Conservation (phyloP, 2,329 filamentous ascomycete genomes). For the Phaeosphaeria sp. region DNA sequence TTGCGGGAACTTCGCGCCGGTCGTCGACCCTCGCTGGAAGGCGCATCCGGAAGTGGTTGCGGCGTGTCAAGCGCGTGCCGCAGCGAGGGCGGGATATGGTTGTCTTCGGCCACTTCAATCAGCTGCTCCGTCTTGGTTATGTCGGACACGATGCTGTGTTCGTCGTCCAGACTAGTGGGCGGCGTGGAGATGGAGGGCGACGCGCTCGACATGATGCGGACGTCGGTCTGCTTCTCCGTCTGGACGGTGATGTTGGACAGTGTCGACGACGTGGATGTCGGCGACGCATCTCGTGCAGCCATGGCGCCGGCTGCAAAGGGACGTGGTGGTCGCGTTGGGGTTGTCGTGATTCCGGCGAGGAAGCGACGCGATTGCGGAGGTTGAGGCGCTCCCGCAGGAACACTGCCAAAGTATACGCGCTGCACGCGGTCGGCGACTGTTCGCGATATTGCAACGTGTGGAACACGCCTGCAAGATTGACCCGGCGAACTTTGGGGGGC, state of each 20-base stretch:
- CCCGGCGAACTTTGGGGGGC: constrained; percentile 35
- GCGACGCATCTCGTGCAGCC: constrained; percentile 42
- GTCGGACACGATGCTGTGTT: constrained; percentile 60
- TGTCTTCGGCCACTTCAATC: constrained; percentile 31
- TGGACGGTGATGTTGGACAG: constrained; percentile 51
- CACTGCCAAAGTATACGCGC: constrained; percentile 45
- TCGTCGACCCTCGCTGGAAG: constrained; percentile 34
- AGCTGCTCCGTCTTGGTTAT: constrained; percentile 37
- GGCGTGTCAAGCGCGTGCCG: constrained; percentile 27
- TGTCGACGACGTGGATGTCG: constrained; percentile 50
- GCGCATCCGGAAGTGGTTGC: constrained; percentile 21
- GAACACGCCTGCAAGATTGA: constrained; percentile 26
- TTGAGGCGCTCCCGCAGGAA: constrained; percentile 31
- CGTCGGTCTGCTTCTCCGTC: constrained; percentile 36
- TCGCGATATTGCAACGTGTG: constrained; percentile 22
- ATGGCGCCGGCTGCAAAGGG: constrained; percentile 29
- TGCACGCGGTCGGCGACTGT: constrained; percentile 18
- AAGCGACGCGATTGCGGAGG: constrained; percentile 42
- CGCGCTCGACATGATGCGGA: constrained; percentile 57
- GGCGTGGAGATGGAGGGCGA: constrained; percentile 66
- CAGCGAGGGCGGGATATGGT: constrained; percentile 15
- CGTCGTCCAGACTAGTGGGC: constrained; percentile 70
- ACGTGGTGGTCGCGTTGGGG: constrained; percentile 23
- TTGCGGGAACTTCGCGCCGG: constrained; percentile 61
- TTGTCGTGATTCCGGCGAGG: constrained; percentile 32